These are phyloP conservation scores for Debaryomyces psychrophilus DNA, from an alignment of 1,139 yeast species.

Conservation along the genomic window DNA sequence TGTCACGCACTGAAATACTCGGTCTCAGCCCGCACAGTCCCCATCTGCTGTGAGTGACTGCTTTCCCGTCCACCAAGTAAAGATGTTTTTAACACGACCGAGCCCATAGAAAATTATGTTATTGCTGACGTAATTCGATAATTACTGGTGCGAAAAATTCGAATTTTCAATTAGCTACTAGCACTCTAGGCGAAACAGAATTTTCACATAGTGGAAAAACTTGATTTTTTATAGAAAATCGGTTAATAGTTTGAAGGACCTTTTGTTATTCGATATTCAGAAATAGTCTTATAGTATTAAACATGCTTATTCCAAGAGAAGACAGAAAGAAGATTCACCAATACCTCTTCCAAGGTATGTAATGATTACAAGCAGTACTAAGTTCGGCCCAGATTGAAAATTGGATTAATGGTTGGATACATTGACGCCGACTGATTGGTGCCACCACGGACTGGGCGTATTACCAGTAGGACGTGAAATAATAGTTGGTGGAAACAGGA, in stretches of 20 bases:
- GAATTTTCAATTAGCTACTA: conserved; percentile 6
- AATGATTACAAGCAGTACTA: conserved; percentile 12
- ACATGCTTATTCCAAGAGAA: conserved; percentile 99
- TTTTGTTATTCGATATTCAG: conserved; percentile 12
- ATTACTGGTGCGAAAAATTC: not conserved
- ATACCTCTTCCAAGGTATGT: conserved; percentile 98
- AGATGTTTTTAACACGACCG: conserved; percentile 1
- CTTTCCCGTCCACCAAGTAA: not conserved
- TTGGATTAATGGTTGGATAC: not conserved
- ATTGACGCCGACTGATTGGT: not conserved
- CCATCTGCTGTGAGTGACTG: not conserved
- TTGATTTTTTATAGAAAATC: conserved; percentile 7
- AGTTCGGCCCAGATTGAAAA: conserved; percentile 5
- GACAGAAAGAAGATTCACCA: conserved; percentile 99
- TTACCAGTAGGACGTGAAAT: not conserved
- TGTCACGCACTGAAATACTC: not conserved
- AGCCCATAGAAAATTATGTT: not conserved
- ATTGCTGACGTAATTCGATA: conserved; percentile 1
- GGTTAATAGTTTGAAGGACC: conserved; percentile 10
- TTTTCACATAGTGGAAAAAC: conserved; percentile 10
- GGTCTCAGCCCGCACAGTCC: not conserved
- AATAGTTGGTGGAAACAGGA: not conserved
- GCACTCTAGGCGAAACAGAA: conserved; percentile 4
- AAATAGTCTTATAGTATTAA: conserved; percentile 28
- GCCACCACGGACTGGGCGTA: not conserved